Conservation (phyloP, 139 green algal species). For the Nannochloris sp. region DNA sequence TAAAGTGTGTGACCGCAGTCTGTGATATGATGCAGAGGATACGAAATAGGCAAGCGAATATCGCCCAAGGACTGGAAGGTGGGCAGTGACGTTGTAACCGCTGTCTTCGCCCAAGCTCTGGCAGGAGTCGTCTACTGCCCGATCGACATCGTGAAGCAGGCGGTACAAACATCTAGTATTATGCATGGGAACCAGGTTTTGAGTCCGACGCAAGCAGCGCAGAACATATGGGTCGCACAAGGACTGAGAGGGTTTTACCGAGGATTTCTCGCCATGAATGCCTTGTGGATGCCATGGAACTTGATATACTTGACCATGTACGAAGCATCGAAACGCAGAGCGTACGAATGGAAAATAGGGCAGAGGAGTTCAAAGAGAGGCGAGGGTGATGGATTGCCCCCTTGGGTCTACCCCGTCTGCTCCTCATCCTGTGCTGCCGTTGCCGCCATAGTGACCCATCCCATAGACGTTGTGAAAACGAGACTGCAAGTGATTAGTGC, state of each 20-base stretch:
- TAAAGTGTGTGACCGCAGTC: not conserved
- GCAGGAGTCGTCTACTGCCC: conserved; percentile 78
- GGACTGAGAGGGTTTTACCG: conserved; percentile 16
- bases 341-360: conserved; percentile 5
- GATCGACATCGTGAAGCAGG: conserved; percentile 86
- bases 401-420: conserved; percentile 28
- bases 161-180: conserved; percentile 53
- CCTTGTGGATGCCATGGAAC: conserved; percentile 76
- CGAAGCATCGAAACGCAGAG: conserved; percentile 40
- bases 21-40: conserved; percentile 26
- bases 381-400: conserved; percentile 12
- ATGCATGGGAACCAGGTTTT: not conserved
- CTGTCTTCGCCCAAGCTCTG: conserved; percentile 52
- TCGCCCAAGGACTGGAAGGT: conserved; percentile 29
- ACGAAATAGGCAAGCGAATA: conserved; percentile 44
- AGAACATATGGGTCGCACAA: conserved; percentile 15
- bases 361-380: too few species aligned
- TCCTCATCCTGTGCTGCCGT: conserved; percentile 38
- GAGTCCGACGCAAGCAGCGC: conserved; percentile 6
- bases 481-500: conserved; percentile 54
- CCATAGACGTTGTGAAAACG: conserved; percentile 75
- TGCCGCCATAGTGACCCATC: conserved; percentile 57
- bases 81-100: conserved; percentile 50
- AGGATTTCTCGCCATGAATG: conserved; percentile 56
- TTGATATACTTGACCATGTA: conserved; percentile 65